Evolutionary conservation across 768 basidiomycete species (phyloP), one percentile per base, ranked within the genome.

Genomic region (Kwoniella heveanensis): DNA sequence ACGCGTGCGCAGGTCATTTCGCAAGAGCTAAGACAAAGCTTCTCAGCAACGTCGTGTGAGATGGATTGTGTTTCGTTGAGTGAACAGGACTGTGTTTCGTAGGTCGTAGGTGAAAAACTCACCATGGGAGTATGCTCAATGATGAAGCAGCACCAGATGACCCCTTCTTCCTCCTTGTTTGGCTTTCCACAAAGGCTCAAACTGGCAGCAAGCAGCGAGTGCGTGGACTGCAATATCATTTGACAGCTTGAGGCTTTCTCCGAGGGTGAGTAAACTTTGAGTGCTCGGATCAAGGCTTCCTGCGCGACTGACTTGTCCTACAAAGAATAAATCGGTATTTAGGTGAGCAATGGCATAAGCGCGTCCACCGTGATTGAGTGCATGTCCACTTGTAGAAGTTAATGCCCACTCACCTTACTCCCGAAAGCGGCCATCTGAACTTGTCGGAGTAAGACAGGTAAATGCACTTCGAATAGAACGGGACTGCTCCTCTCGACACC

Each of bases 91-190:
- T n/a, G n/a, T n/a, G n/a, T n/a, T n/a, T n/a, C n/a, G n/a, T n/a
- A n/a, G n/a, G n/a, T n/a, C n/a, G n/a, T n/a, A n/a, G n/a, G n/a
- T n/a, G n/a, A n/a, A n/a, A n/a, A n/a, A n/a, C 74, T 65, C 22
- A 73, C 74, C 71, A 76, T 71, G n/a, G 74, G 74, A 2, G 67
- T 67, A 49, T 76, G 55, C 37, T 67, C 46, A 24, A 73, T 66
- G 27, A 76, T 63, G 57, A 72, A 72, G 49, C 74, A 76, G 27
- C 62, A 49, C 74, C 74, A 76, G 6, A 57, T 61, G 1, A 66
- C 61, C 3, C 73, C 73, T 50, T 56, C 56, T 29, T 60, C 37
- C 10, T 36, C 39, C 22, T 50, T 64, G 21, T 53, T 13, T 1
- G 19, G 19, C 13, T 57, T 27, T 12, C 53, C 53, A 32, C 71